Evolutionary conservation across 2,329 filamentous ascomycete genomes (phyloP), one percentile per base, ranked within the genome.

Genomic region (Knoxdaviesia capensis): DNA sequence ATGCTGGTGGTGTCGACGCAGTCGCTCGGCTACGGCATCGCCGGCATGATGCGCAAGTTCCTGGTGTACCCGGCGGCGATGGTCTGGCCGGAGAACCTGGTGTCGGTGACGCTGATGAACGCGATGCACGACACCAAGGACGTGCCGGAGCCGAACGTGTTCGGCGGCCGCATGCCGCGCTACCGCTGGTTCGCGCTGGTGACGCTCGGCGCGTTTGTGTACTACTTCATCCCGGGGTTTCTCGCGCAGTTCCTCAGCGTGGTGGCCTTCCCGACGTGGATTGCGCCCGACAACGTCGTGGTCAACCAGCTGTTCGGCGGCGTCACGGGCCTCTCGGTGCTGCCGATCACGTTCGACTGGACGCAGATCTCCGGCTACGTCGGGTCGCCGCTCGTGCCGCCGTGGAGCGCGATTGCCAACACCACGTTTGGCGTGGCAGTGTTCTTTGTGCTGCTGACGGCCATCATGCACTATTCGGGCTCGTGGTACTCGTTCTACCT

Each of bases 281-380:
- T 83, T 44, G 71, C 70, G 2, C 80, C 80, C 0, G 63, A 82
- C 40, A 82, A 71, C 45, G 63, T 71, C 0, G 59, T 81, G 7
- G 57, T 85, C 35, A 86, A 85, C 48, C 79, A 85, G 53, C 52
- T 85, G 1, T 85, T 85, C 49, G 80, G 80, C 2, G 77, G 76
- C 1, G 65, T 64, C 40, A 78, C 74, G 0, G 80, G 80, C 0
- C 48, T 85, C 4, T 80, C 74, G 0, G 52, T 85, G 31, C 58
- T 84, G 6, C 79, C 80, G 1, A 71, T 85, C 32, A 83, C 78
- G 0, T 82, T 85, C 51, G 80, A 85, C 60, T 84, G 80, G 78
- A 78, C 76, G 5, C 76, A 82, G 49, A 68, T 83, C 41, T 67
- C 76, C 3, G 80, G 77, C 39, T 84, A 72, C 46, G 63, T 80